Evolutionary conservation across 148 eudicot genomes (phyloP).

Genomic region (Nyssa sinensis): DNA sequence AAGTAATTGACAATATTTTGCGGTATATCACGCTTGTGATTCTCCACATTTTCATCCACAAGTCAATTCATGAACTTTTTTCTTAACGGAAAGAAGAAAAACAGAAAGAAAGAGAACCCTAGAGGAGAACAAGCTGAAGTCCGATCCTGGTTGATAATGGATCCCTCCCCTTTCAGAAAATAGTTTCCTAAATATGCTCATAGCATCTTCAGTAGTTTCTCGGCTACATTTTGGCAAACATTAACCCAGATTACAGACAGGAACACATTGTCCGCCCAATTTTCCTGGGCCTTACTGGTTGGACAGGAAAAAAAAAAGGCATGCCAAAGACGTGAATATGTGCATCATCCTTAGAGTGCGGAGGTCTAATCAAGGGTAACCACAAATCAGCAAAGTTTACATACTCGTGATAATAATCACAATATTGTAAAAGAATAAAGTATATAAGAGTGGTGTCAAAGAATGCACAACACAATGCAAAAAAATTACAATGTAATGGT

Average conservation of each 20-base stretch:
- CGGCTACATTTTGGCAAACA: neutral
- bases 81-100: no score
- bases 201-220: neutral
- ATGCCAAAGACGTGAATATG: neutral
- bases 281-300: neutral
- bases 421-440: neutral
- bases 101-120: neutral
- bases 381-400: no score
- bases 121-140: neutral
- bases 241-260: neutral
- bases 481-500: neutral
- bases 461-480: neutral
- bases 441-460: neutral
- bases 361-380: neutral
- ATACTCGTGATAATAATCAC: neutral
- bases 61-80: no score
- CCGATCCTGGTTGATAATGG: neutral
- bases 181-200: neutral
- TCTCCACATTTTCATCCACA: no score
- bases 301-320: neutral
- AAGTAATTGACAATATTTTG: no score
- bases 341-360: neutral
- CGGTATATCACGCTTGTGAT: no score
- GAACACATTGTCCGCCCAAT: neutral
- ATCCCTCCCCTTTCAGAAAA: neutral